phyloP scores from a whole-genome alignment of 257 asterid species.

The Catharanthus roseus region DNA sequence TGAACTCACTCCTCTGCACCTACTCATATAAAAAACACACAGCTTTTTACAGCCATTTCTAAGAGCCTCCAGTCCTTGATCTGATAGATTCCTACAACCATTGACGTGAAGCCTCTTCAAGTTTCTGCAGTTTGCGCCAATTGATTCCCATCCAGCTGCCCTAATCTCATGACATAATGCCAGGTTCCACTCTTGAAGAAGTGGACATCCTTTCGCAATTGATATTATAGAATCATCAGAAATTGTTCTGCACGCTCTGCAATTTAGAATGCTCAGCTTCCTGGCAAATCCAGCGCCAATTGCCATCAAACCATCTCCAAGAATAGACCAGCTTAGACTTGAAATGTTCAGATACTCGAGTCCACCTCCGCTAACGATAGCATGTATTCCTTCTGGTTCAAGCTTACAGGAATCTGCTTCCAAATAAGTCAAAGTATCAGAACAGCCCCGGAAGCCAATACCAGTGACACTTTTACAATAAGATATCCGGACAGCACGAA shows the following conservation, averaged over 20 bases:
- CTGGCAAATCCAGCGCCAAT: constrained; percentile 33
- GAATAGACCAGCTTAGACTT: constrained; percentile 41
- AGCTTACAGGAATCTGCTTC: constrained; percentile 69
- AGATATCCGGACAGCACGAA: constrained; percentile 50
- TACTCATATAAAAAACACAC: constrained; percentile 31
- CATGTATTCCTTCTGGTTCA: constrained; percentile 48
- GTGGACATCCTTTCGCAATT: constrained; percentile 51
- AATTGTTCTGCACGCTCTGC: constrained; percentile 51
- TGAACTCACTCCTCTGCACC: constrained; percentile 32
- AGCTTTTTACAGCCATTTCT: constrained; percentile 54
- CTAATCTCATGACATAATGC: constrained; percentile 54
- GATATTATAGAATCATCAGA: constrained; percentile 37
- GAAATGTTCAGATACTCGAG: constrained; percentile 55
- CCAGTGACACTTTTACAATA: constrained; percentile 50
- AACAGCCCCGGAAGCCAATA: constrained; percentile 56
- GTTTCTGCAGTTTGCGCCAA: constrained; percentile 39
- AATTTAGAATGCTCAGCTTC: constrained; percentile 48
- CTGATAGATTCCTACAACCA: constrained; percentile 51
- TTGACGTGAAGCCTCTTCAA: constrained; percentile 63
- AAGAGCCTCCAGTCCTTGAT: constrained; percentile 50
- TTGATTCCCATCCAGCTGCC: constrained; percentile 50
- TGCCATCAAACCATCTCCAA: constrained; percentile 37
- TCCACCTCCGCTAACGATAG: constrained; percentile 66
- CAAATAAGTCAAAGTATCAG: constrained; percentile 37
- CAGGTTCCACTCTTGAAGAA: constrained; percentile 65